Percentiles rank a stretch among this genome's conserved stretches.
phyloP scores from a whole-genome alignment of 768 basidiomycete genomes.

The Candolleomyces eurysporus region DNA sequence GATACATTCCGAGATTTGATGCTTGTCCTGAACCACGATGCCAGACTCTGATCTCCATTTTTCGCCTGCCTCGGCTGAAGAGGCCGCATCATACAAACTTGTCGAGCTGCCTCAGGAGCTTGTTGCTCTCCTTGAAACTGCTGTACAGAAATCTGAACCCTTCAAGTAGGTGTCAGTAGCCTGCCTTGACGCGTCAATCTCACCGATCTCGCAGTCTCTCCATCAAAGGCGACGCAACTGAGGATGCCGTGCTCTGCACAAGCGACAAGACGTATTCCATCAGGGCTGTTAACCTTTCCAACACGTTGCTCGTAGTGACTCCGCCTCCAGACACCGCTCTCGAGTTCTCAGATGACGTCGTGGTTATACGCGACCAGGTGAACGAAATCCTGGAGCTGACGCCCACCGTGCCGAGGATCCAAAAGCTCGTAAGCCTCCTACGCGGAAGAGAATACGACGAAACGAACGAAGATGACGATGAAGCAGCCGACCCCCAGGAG shows the following conservation, averaged over 20 bases:
- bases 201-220: constrained; percentile 46
- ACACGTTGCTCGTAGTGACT: constrained; percentile 77
- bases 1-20: background rate
- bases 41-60: constrained; percentile 50
- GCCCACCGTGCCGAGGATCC: constrained; percentile 73
- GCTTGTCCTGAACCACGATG: constrained; percentile 28
- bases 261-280: constrained; percentile 74
- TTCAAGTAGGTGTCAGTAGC: constrained; percentile 12
- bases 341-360: constrained; percentile 34
- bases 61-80: constrained; percentile 44
- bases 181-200: constrained; percentile 1
- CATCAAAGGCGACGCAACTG: constrained; percentile 78
- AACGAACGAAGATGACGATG: constrained; percentile 55
- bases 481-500: constrained; percentile 10
- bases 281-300: constrained; percentile 86
- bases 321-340: constrained; percentile 36
- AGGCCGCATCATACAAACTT: constrained; percentile 61
- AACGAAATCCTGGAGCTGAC: constrained; percentile 83
- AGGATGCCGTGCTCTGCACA: constrained; percentile 92
- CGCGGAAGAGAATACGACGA: constrained; percentile 73
- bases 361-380: constrained; percentile 77
- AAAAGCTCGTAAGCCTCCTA: constrained; percentile 61
- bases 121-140: constrained; percentile 56
- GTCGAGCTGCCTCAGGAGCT: constrained; percentile 75
- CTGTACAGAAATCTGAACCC: constrained; percentile 30